Percentiles rank a stretch among this genome's conserved stretches.
Evolutionary conservation across 2,329 filamentous ascomycete genomes (phyloP).

Genomic region (Epichloe hybrida): DNA sequence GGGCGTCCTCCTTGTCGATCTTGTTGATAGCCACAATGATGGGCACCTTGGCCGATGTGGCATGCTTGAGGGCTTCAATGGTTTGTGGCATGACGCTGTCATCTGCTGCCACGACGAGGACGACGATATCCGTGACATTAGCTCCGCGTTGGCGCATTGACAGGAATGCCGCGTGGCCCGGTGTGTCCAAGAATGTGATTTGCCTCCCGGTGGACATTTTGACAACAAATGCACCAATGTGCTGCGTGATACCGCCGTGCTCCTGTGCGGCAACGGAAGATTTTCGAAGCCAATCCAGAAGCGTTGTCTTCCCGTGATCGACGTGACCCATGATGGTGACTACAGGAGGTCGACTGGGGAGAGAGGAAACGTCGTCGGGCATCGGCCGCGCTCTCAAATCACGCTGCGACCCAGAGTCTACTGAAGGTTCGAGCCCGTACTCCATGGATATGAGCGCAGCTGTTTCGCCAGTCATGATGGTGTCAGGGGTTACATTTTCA

Average conservation of each 20-base stretch:
- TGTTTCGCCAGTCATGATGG: slow-evolving; percentile 81
- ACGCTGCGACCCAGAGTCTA: slow-evolving; percentile 49
- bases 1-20: slow-evolving; percentile 74
- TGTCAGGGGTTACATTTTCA: slow-evolving; percentile 67
- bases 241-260: slow-evolving; percentile 94
- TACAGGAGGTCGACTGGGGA: slow-evolving; percentile 74
- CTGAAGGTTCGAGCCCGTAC: slow-evolving; percentile 78
- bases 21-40: slow-evolving; percentile 99
- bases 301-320: slow-evolving; percentile 95
- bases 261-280: slow-evolving; percentile 84
- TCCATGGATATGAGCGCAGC: slow-evolving; percentile 83
- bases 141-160: slow-evolving; percentile 93
- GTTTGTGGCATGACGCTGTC: slow-evolving; percentile 98
- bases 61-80: slow-evolving; percentile 89
- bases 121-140: slow-evolving; percentile 91
- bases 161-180: slow-evolving; percentile 88
- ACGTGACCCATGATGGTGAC: slow-evolving; percentile 99
- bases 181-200: slow-evolving; percentile 95
- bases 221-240: slow-evolving; percentile 95
- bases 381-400: slow-evolving; percentile 61
- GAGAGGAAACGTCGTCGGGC: slow-evolving; percentile 49
- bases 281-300: slow-evolving; percentile 85
- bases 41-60: slow-evolving; percentile 71
- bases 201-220: slow-evolving; percentile 71
- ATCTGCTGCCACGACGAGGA: slow-evolving; percentile 89